Evolutionary conservation across 176 grass and related monocot genomes (phyloP).

Genomic region (Poa pratensis): DNA sequence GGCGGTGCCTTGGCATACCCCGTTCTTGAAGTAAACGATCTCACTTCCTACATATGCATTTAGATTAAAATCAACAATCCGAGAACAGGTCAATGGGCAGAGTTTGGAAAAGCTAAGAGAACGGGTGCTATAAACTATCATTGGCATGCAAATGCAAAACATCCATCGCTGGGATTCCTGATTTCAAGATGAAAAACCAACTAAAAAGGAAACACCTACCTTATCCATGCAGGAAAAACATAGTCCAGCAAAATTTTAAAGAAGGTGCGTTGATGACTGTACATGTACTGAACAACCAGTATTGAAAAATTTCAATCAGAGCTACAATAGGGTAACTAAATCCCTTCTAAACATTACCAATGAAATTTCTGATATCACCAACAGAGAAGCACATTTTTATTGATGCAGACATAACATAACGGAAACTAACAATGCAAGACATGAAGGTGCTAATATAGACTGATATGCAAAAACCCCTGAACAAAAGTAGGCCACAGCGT

Average conservation of each 20-base stretch:
- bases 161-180: not conserved
- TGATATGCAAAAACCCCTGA: not conserved
- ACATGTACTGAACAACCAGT: not conserved
- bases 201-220: not conserved
- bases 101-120: constrained; percentile 19
- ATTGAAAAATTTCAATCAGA: not conserved
- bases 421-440: constrained; percentile 12
- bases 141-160: not conserved
- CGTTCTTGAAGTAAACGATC: constrained; percentile 93
- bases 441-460: not conserved
- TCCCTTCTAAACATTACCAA: constrained; percentile 1
- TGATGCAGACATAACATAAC: constrained; percentile 26
- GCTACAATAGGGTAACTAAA: constrained; percentile 12
- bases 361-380: not conserved
- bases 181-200: constrained; percentile 17
- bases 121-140: not conserved
- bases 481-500: not conserved
- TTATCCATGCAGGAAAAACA: constrained; percentile 15
- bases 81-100: not conserved
- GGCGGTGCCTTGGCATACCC: constrained; percentile 70
- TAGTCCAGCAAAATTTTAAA: not conserved
- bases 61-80: not conserved
- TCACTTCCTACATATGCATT: constrained; percentile 67
- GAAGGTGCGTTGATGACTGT: not conserved
- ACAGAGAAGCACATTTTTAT: not conserved